Percentiles rank a stretch among this genome's conserved stretches.
phyloP scores from a whole-genome alignment of 2,329 filamentous ascomycete genomes.

The Colletotrichum sp. region DNA sequence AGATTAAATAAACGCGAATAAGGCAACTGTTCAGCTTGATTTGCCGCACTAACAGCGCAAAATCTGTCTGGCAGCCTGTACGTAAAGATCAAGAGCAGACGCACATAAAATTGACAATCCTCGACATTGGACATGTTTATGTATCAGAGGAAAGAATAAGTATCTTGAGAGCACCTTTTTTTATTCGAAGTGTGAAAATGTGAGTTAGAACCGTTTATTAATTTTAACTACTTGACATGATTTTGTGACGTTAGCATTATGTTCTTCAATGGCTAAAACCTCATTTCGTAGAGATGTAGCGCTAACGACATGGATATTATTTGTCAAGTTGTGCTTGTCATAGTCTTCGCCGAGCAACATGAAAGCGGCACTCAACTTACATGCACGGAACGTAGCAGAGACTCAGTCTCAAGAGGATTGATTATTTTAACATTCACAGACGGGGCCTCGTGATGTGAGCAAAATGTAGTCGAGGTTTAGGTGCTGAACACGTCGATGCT shows the following conservation, averaged over 20 bases:
- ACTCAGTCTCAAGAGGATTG: background rate
- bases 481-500: background rate
- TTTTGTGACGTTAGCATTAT: background rate
- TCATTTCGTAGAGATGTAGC: background rate
- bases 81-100: background rate
- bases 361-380: background rate
- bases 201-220: background rate
- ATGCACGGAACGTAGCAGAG: background rate
- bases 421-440: background rate
- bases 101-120: background rate
- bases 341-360: background rate
- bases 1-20: background rate
- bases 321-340: background rate
- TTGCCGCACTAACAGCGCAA: background rate
- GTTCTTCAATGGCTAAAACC: background rate
- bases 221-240: background rate
- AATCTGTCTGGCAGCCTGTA: background rate
- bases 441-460: background rate
- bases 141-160: background rate
- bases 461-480: background rate
- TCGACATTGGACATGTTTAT: background rate
- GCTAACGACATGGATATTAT: background rate
- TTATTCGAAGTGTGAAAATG: background rate
- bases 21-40: background rate
- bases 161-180: background rate